Conservation (phyloP, 768 basidiomycete species). For the Tubosaeta sp. region DNA sequence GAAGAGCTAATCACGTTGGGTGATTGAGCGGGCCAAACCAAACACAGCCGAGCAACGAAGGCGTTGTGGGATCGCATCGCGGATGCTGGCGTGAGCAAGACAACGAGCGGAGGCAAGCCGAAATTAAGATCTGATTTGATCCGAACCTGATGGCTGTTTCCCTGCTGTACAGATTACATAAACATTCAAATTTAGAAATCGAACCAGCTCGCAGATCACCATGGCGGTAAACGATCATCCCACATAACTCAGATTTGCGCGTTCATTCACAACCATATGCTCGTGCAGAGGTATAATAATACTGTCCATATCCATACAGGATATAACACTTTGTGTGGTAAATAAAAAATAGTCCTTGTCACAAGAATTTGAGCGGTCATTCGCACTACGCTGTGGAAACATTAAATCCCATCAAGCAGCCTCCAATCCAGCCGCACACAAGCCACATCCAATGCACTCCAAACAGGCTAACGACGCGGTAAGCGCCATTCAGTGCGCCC, state of each 20-base stretch:
- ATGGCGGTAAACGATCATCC: background rate
- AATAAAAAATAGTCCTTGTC: background rate
- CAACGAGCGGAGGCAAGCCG: constrained; percentile 3
- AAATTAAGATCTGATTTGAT: constrained; percentile 1
- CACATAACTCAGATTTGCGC: background rate
- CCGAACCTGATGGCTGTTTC: background rate
- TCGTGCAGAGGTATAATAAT: background rate
- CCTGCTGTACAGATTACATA: constrained; percentile 1
- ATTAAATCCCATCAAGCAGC: constrained; percentile 3
- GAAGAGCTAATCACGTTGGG: background rate
- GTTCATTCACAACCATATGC: background rate
- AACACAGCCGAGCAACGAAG: background rate
- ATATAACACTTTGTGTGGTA: background rate
- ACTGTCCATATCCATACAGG: background rate
- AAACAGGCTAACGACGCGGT: constrained; percentile 46
- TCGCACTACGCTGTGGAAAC: background rate
- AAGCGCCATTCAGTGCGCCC: constrained; percentile 1
- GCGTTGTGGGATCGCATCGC: background rate
- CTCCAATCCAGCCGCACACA: constrained; percentile 51
- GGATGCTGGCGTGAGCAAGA: background rate
- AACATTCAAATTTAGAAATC: constrained; percentile 1
- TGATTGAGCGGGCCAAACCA: background rate
- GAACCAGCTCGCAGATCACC: constrained; percentile 15
- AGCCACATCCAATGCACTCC: constrained; percentile 66
- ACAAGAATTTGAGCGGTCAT: background rate